A percentile compares a stretch with the other conserved stretches of the same genome.
Conservation (phyloP, 1,139 yeast species). For the Taphrina confusa region DNA sequence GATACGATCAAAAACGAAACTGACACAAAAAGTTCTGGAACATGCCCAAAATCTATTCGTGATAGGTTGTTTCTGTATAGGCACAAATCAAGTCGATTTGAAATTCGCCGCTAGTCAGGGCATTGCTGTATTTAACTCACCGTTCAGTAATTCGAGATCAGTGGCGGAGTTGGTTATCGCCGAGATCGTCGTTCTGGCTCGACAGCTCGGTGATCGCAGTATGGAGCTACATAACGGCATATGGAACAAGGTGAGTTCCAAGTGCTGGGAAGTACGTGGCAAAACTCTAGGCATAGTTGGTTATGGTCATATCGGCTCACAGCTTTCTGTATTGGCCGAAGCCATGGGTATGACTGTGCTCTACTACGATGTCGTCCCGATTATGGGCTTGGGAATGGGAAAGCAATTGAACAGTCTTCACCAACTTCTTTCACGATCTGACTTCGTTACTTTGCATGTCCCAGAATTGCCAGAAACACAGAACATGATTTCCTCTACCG, state of each 20-base stretch:
- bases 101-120: conserved; percentile 90
- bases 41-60: conserved; percentile 88
- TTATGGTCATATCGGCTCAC: conserved; percentile 98
- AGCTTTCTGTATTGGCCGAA: conserved; percentile 94
- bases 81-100: conserved; percentile 96
- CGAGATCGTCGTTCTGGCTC: conserved; percentile 87
- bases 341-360: conserved; percentile 97
- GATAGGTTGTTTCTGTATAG: conserved; percentile 98
- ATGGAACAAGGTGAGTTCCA: conserved; percentile 94
- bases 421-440: conserved; percentile 77
- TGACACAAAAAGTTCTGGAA: conserved; percentile 72
- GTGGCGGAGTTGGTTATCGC: conserved; percentile 98
- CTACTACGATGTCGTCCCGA: conserved; percentile 86
- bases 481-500: conserved; percentile 84
- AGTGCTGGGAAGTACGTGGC: conserved; percentile 99
- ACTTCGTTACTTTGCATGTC: conserved; percentile 89
- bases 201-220: conserved; percentile 96
- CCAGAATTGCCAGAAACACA: conserved; percentile 94
- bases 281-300: conserved; percentile 96
- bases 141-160: conserved; percentile 96
- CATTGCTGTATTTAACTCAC: conserved; percentile 96
- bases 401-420: conserved; percentile 84
- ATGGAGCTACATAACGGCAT: conserved; percentile 95
- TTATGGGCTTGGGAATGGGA: conserved; percentile 96
- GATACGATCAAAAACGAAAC: conserved; percentile 92